Evolutionary conservation across 768 basidiomycete genomes (phyloP).

Genomic region (Hebeloma cylindrosporum): DNA sequence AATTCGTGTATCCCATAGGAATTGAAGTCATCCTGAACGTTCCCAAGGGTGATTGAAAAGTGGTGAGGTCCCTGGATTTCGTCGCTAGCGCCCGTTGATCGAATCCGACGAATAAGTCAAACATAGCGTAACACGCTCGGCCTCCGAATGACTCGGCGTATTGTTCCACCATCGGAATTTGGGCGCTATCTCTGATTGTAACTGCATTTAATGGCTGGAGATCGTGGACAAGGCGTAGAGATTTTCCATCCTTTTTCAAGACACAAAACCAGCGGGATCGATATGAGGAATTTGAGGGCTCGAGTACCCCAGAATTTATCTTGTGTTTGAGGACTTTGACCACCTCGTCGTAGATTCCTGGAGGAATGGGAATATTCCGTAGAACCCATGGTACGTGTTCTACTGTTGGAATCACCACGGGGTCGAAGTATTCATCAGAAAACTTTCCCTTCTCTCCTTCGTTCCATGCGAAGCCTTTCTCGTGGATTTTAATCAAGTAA

Average conservation of each 20-base stretch:
- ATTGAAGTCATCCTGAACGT: constrained; percentile 21
- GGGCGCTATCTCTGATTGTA: constrained; percentile 28
- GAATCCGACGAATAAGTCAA: constrained; percentile 33
- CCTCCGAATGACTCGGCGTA: constrained; percentile 25
- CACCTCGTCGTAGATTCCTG: constrained; percentile 25
- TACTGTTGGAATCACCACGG: constrained; percentile 22
- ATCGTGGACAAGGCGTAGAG: constrained; percentile 13
- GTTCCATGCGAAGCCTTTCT: no score
- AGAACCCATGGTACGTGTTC: constrained; percentile 29
- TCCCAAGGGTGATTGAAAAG: constrained; percentile 29
- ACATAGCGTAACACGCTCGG: constrained; percentile 16
- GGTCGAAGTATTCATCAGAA: no score
- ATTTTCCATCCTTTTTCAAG: constrained; percentile 9
- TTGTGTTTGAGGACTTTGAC: constrained; percentile 26
- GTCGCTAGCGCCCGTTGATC: constrained; percentile 26
- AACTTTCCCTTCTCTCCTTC: no score
- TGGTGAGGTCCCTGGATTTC: constrained; percentile 29
- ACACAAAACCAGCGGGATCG: constrained; percentile 28
- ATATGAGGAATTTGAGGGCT: constrained; percentile 21
- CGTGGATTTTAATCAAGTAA: no score
- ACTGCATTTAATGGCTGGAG: constrained; percentile 32
- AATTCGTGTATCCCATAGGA: constrained; percentile 35
- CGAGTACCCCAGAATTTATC: constrained; percentile 21
- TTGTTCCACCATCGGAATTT: constrained; percentile 24
- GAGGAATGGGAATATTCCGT: constrained; percentile 31